Evolutionary conservation across 768 basidiomycete species (phyloP).

Genomic region (Chalciporus chontae): DNA sequence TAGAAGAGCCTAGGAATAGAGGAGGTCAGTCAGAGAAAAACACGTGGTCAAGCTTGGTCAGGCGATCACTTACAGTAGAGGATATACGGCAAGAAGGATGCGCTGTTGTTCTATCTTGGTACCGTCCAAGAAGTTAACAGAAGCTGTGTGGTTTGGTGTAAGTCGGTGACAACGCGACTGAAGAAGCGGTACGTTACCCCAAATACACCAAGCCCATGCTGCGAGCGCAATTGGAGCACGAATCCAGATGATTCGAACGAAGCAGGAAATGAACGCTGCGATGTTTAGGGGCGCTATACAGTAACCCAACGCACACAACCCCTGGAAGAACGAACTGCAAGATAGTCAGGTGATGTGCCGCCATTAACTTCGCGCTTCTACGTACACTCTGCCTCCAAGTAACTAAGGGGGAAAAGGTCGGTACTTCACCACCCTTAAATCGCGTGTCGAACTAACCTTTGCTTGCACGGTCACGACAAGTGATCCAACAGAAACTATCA

Average conservation of each 20-base stretch:
- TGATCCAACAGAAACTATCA: constrained; percentile 87
- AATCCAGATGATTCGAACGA: constrained; percentile 82
- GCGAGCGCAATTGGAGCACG: constrained; percentile 81
- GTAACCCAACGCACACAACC: constrained; percentile 90
- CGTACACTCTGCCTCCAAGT: constrained; percentile 79
- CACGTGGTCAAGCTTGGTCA: constrained; percentile 1
- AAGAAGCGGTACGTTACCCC: constrained; percentile 56
- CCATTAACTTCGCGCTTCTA: constrained; percentile 4
- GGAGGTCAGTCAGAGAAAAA: constrained; percentile 1
- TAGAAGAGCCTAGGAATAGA: constrained; percentile 68
- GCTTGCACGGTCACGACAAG: constrained; percentile 93
- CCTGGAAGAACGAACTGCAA: constrained; percentile 89
- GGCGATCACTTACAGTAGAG: constrained; percentile 65
- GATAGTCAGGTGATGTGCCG: not conserved
- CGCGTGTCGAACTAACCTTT: constrained; percentile 52
- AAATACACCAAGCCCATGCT: constrained; percentile 95
- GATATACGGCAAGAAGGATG: constrained; percentile 91
- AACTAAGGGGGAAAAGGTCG: constrained; percentile 42
- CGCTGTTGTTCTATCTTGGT: constrained; percentile 90
- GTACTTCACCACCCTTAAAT: not conserved
- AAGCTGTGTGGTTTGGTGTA: constrained; percentile 47
- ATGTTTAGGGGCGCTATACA: constrained; percentile 92
- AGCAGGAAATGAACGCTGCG: constrained; percentile 83
- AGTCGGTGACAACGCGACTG: not conserved
- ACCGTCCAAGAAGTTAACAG: constrained; percentile 93